Conservation (phyloP, 78 protist genomes). For the Isochrysis galbana region DNA sequence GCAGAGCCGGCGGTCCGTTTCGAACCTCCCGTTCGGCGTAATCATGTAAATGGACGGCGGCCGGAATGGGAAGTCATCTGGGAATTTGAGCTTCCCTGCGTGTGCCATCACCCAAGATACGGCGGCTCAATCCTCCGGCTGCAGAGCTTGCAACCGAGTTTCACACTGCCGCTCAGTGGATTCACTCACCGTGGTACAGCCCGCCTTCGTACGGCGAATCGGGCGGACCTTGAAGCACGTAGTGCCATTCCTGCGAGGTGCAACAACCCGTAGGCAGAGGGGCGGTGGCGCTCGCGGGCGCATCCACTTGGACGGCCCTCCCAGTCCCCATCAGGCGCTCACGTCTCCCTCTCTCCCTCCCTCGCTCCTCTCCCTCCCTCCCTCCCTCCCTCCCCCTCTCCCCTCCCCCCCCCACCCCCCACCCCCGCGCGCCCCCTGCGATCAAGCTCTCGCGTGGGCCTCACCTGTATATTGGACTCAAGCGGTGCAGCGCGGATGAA, state of each 20-base stretch:
- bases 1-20: conserved; percentile 64
- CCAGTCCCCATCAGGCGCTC: not conserved
- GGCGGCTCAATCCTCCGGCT: too few relatives aligned
- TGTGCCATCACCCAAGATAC: too few relatives aligned
- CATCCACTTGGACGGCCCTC: not conserved
- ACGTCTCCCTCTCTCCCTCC: too few relatives aligned
- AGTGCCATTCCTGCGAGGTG: conserved; percentile 59
- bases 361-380: too few relatives aligned
- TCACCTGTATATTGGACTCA: conserved; percentile 34
- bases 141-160: too few relatives aligned
- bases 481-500: conserved; percentile 38
- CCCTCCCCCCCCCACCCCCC: too few relatives aligned
- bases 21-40: conserved; percentile 80
- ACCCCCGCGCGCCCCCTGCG: too few relatives aligned
- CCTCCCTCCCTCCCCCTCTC: too few relatives aligned
- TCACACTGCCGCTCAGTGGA: too few relatives aligned
- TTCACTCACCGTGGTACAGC: conserved; percentile 28
- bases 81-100: not conserved
- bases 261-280: not conserved
- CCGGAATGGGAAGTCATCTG: conserved; percentile 48
- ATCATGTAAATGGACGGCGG: conserved; percentile 79
- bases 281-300: not conserved
- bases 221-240: conserved; percentile 24
- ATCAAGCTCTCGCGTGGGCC: not conserved
- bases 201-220: not conserved